Evolutionary conservation across 805 yeast species (phyloP).

Genomic region (Candida qinlingensis): DNA sequence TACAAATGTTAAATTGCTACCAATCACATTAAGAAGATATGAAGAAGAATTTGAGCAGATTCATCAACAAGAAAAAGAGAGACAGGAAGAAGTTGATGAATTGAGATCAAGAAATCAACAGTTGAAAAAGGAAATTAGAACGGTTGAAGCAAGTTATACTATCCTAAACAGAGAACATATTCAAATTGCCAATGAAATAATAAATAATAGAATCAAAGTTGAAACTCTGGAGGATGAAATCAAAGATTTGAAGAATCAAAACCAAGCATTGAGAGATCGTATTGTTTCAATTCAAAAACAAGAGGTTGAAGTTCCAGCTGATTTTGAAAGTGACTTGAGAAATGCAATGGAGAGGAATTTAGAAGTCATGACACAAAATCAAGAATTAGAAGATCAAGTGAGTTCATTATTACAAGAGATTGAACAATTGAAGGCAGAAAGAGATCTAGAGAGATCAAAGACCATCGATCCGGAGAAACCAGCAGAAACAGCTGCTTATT

Average conservation of each 20-base stretch:
- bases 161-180: conserved; percentile 78
- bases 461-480: background rate
- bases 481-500: background rate
- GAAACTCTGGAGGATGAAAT: conserved; percentile 78
- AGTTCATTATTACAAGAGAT: conserved; percentile 37
- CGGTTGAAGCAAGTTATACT: conserved; percentile 64
- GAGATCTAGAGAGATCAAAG: background rate
- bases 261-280: conserved; percentile 39
- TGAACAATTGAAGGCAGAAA: conserved; percentile 27
- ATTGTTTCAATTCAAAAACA: conserved; percentile 26
- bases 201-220: conserved; percentile 65
- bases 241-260: conserved; percentile 45
- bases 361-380: conserved; percentile 62
- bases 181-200: conserved; percentile 81
- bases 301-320: conserved; percentile 32
- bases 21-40: conserved; percentile 66
- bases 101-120: conserved; percentile 63
- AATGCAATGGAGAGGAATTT: conserved; percentile 55
- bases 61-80: conserved; percentile 65
- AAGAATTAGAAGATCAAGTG: conserved; percentile 49
- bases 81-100: conserved; percentile 62
- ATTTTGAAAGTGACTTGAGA: conserved; percentile 47
- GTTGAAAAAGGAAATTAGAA: conserved; percentile 65
- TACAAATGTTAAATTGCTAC: conserved; percentile 64
- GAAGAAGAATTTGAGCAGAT: conserved; percentile 71